Percentiles rank a stretch among this genome's conserved stretches.
Conservation (phyloP, 345 rosid species). For the Zanthoxylum bungeanum region DNA sequence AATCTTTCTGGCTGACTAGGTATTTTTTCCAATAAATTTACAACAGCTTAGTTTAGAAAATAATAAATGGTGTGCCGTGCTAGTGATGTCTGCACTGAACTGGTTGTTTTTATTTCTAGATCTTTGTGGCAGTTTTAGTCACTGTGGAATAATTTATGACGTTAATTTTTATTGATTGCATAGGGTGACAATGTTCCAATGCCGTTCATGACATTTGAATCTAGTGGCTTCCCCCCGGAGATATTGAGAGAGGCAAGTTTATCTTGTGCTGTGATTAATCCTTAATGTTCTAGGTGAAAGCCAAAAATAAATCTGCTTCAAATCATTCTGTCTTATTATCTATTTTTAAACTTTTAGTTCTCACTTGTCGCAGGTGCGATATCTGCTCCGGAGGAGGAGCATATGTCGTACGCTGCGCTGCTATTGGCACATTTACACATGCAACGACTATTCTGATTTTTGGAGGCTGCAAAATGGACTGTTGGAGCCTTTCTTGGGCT, state of each 20-base stretch:
- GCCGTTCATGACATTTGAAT: constrained; percentile 92
- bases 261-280: constrained; percentile 11
- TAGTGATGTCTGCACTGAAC: neutral
- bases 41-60: neutral
- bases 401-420: constrained; percentile 93
- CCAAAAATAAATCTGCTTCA: constrained; percentile 21
- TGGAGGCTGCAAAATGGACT: constrained; percentile 85
- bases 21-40: neutral
- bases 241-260: constrained; percentile 78
- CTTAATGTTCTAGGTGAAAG: constrained; percentile 23
- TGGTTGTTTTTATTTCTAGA: constrained; percentile 5
- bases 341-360: constrained; percentile 50
- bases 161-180: constrained; percentile 20
- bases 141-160: constrained; percentile 8
- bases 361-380: constrained; percentile 96
- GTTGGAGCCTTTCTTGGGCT: constrained; percentile 77
- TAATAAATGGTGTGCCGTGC: neutral
- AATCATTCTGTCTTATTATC: constrained; percentile 22
- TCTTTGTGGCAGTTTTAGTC: neutral
- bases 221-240: constrained; percentile 88
- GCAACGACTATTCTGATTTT: constrained; percentile 64
- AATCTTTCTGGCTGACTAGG: neutral
- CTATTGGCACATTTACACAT: constrained; percentile 63
- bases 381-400: constrained; percentile 95
- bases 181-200: constrained; percentile 94